Base-by-base conservation (phyloP, 345 rosid genomes). In the Sonneratia caseolaris region DNA sequence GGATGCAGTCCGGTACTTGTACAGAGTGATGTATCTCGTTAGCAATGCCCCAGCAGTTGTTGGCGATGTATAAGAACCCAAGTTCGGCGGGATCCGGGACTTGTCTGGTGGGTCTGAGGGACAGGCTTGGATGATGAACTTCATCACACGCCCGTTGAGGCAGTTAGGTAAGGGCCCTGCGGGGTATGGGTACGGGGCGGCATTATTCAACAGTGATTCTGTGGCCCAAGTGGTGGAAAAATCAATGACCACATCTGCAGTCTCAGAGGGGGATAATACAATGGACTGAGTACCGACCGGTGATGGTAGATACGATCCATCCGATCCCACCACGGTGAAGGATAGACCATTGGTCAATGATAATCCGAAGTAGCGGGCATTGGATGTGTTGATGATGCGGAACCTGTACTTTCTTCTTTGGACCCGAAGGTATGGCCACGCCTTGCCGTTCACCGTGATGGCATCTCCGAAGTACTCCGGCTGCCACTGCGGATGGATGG, bases 381-480 rank as follows among this genome's bases (percentile, higher is more conserved):
- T 76, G 7, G 68, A 40, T 22, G 74, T 68, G 38, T 76, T 76
- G 75, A 76, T 59, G 6, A 76, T 71, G 59, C 69, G 68, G 70
- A 76, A 76, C 1, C 79, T 57, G 68, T 67, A 76, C 43, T 76
- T 76, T 21, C 59, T 53, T 21, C 59, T 53, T 59, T 48, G 48
- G 47, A 76, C 79, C 38, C 6, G 47, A 16, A 76, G 66, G 68
- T 72, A 47, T 14, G 75, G 79, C 79, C 79, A 76, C 16, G 75
- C 79, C 67, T 72, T 76, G 68, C 73, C 79, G 12, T 72, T 76
- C 24, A 72, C 79, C 13, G 69, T 49, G 51, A 76, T 68, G n/a
- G 72, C 79, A 22, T 76, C 75, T 13, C 59, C 59, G 3, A 53
- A 53, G 24, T 53, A 53, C 59, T 53, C 59, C 22, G 59, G 59